Percentiles rank a stretch among this genome's conserved stretches.
These are phyloP conservation scores for Codiaeum variegatum DNA, from an alignment of 441 rosid genomes.

Conservation along the genomic window DNA sequence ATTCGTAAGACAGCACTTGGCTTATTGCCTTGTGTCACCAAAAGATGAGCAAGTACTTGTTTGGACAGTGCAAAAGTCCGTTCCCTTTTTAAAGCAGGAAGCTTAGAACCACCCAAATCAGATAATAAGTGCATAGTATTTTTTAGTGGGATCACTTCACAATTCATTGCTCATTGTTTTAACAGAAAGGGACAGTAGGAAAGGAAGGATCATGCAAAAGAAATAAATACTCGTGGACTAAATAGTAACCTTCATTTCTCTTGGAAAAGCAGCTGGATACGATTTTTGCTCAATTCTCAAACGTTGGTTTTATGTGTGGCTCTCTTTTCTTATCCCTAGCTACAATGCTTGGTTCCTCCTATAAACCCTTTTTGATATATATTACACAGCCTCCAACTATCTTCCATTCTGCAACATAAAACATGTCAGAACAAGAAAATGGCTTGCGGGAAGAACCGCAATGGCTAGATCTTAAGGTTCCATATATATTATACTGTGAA, in stretches of 20 bases:
- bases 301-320: conserved; percentile 79
- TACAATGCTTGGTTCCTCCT: conserved; percentile 21
- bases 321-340: conserved; percentile 88
- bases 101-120: conserved; percentile 28
- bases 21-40: conserved; percentile 2
- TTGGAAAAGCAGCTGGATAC: conserved; percentile 37
- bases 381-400: conserved; percentile 29
- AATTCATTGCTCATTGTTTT: conserved; percentile 19
- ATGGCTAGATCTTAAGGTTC: conserved; percentile 59
- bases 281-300: conserved; percentile 38
- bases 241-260: conserved; percentile 36
- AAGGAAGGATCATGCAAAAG: conserved; percentile 24
- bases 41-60: conserved; percentile 31
- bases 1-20: not conserved
- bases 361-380: conserved; percentile 20
- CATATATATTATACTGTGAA: conserved; percentile 37
- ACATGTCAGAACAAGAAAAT: conserved; percentile 47
- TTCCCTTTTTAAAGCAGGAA: conserved; percentile 8
- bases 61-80: conserved; percentile 2
- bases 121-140: not conserved
- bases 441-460: conserved; percentile 33
- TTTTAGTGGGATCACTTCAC: conserved; percentile 23
- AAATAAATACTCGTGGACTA: conserved; percentile 51
- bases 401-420: conserved; percentile 24
- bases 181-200: conserved; percentile 31